Evolutionary conservation across 2,329 filamentous ascomycete species (phyloP), one percentile per base, ranked within the genome.

Genomic region (Acrodontium crateriforme): DNA sequence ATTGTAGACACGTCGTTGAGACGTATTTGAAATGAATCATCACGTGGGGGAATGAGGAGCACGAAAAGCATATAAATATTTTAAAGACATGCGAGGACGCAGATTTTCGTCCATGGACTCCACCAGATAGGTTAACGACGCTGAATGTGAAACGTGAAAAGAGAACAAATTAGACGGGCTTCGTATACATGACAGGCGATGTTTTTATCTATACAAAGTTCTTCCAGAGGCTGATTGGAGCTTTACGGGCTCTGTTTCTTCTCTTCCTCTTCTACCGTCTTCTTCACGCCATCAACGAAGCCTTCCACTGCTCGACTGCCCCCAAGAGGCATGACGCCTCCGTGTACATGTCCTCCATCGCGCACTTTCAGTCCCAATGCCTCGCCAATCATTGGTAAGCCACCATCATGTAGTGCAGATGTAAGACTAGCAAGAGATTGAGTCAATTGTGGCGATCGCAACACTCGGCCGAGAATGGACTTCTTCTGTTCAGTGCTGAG

Each of bases 281-380:
- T 77, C 65, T 79, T 89, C 25, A 94, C 75, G 3, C 87, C 89
- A 31, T 91, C 72, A 13, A 98, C 67, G 55, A 98, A 98, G 3
- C 80, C 81, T 59, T 91, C 78, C 2, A 98, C 75, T 9, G 87
- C 87, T 44, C 89, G 78, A 5, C 79, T 81, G 28, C 85, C 85
- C 23, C 85, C 87, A 24, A 94, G 56, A 2, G 87, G 85, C 61
- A 94, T 75, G 27, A 71, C 78, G 5, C 81, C 77, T 30, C 79
- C 74, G 36, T 67, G 68, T 46, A 92, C 67, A 38, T 80, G 78
- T 3, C 87, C 87, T n/a, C 78, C 78, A 49, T 93, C 83, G 47
- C 78, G 69, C 12, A 98, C 72, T 41, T 74, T 72, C 33, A 95
- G 70, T 5, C 74, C 71, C 20, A 98, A 61, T 3, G 85, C 87